Percentiles rank a stretch among this genome's conserved stretches.
Evolutionary conservation across 169 alveolate genomes (phyloP).

Genomic region (Miamiensis avidus): DNA sequence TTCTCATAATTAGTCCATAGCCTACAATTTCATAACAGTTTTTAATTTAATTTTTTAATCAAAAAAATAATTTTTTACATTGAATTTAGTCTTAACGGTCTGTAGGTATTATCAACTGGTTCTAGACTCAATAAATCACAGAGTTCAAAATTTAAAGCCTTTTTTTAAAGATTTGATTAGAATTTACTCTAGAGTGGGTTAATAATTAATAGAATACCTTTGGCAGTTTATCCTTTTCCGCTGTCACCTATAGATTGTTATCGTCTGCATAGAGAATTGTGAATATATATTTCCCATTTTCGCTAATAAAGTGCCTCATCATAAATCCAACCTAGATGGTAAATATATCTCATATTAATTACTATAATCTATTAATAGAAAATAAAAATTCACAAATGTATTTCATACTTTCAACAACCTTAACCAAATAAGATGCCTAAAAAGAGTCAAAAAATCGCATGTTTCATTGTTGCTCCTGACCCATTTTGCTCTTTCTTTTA

Average conservation of each 20-base stretch:
- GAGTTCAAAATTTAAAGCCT: background rate
- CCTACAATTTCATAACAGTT: too few species aligned
- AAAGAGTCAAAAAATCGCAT: background rate
- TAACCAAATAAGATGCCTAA: background rate
- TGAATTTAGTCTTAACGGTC: background rate
- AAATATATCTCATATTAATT: too few species aligned
- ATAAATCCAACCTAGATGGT: background rate
- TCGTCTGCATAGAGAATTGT: background rate
- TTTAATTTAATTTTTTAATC: too few species aligned
- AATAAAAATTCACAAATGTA: too few species aligned
- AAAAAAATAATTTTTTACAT: background rate
- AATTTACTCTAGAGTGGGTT: background rate
- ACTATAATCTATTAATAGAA: too few species aligned
- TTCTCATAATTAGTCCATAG: background rate
- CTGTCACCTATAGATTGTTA: background rate
- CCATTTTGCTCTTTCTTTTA: background rate
- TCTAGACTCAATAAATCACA: background rate
- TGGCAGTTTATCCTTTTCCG: background rate
- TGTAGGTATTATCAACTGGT: background rate
- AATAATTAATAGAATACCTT: background rate
- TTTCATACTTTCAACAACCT: background rate
- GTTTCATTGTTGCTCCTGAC: background rate
- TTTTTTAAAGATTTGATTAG: background rate
- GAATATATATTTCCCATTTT: background rate
- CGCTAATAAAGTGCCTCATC: background rate